Evolutionary conservation across 345 rosid genomes (phyloP).

Genomic region (Salix udensis): DNA sequence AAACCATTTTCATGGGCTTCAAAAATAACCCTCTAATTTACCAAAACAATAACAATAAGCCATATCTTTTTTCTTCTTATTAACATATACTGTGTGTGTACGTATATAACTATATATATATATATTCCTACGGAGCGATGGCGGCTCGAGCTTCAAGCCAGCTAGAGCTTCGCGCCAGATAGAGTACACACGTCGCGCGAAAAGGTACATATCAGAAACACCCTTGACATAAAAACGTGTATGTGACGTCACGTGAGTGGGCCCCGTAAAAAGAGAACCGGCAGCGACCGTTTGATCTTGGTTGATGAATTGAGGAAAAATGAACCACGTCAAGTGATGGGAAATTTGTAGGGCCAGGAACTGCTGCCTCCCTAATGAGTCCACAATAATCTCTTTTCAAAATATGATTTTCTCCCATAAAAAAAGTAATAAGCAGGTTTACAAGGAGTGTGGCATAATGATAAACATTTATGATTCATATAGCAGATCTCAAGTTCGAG

Average conservation of each 20-base stretch:
- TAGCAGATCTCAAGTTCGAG: fast-evolving
- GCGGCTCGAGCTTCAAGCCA: background rate
- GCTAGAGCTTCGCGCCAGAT: background rate
- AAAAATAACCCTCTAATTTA: no score
- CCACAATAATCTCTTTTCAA: no score
- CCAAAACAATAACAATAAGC: no score
- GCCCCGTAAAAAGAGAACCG: background rate
- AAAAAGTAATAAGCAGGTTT: no score
- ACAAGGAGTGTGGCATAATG: fast-evolving
- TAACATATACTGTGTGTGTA: no score
- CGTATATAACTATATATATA: background rate
- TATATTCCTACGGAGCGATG: background rate
- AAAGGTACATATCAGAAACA: background rate
- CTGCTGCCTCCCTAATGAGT: background rate
- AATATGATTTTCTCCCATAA: no score
- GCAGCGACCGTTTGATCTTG: background rate
- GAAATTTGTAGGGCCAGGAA: background rate
- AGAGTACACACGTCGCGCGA: background rate
- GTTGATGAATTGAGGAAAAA: background rate
- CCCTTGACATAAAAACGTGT: background rate
- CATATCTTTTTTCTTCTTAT: no score
- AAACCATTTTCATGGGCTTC: no score
- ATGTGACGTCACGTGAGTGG: background rate
- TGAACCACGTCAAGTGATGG: background rate
- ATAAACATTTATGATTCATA: fast-evolving